Conservation (phyloP, 139 green algal species). For the Tetraselmis chui region DNA sequence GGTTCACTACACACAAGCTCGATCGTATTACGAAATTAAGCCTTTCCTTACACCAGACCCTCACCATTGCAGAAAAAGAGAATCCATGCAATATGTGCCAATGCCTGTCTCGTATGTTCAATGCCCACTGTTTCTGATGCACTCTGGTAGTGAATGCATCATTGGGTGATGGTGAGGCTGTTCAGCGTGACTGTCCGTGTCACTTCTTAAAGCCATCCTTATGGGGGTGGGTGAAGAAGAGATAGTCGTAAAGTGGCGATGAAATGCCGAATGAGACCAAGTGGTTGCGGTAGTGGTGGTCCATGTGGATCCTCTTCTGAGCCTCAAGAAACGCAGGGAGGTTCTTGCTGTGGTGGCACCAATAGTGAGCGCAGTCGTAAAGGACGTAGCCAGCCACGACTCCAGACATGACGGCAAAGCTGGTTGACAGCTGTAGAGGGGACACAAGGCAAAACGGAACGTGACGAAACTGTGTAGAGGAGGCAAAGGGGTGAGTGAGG, state of each 20-base stretch:
- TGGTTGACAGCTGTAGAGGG: neutral
- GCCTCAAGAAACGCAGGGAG: neutral
- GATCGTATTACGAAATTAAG: no score
- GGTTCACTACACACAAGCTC: no score
- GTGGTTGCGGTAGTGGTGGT: slow-evolving; percentile 72
- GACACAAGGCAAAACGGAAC: neutral
- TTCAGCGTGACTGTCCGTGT: no score
- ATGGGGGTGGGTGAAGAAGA: slow-evolving; percentile 56
- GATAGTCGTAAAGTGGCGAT: slow-evolving; percentile 58
- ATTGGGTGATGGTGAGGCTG: no score
- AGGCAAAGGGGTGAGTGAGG: neutral
- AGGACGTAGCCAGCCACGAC: slow-evolving; percentile 78
- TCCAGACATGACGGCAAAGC: slow-evolving; percentile 52
- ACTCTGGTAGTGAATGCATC: no score
- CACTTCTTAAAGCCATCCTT: no score
- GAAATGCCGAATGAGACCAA: slow-evolving; percentile 68
- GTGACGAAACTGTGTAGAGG: neutral
- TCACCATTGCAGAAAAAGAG: no score
- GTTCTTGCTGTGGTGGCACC: slow-evolving; percentile 45
- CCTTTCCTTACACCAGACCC: no score
- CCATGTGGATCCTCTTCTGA: slow-evolving; percentile 46
- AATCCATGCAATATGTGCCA: no score
- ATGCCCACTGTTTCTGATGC: no score
- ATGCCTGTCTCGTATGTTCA: no score
- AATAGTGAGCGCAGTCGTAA: slow-evolving; percentile 89